Conservation (phyloP, 2,329 filamentous ascomycete species). For the Claviceps pusilla region DNA sequence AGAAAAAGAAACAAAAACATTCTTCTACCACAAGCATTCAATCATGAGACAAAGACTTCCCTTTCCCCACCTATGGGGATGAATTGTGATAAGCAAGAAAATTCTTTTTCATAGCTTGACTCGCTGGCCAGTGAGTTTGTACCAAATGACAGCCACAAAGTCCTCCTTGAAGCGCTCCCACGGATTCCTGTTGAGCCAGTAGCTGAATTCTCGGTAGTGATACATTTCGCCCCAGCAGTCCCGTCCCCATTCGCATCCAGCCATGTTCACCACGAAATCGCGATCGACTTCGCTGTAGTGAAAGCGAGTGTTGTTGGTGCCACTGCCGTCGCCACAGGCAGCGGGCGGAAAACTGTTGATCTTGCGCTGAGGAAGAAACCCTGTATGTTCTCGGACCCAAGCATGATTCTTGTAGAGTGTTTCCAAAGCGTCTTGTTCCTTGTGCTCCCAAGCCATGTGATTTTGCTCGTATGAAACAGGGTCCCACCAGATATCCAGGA, state of each 20-base stretch:
- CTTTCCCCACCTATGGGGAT: no score
- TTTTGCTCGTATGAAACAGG: slow-evolving; percentile 94
- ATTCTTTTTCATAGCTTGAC: slow-evolving; percentile 32
- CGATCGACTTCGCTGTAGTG: slow-evolving; percentile 78
- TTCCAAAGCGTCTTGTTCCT: slow-evolving; percentile 91
- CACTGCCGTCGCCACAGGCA: slow-evolving; percentile 59
- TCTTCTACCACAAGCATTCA: neutral
- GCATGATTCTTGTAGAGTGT: slow-evolving; percentile 83
- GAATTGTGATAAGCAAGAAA: neutral
- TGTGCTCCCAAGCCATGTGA: slow-evolving; percentile 98
- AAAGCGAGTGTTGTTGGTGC: slow-evolving; percentile 54
- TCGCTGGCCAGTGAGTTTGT: slow-evolving; percentile 46
- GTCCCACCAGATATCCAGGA: slow-evolving; percentile 97
- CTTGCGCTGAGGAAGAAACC: slow-evolving; percentile 77
- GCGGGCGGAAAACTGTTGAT: slow-evolving; percentile 91
- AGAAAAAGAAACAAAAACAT: neutral
- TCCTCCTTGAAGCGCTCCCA: slow-evolving; percentile 69
- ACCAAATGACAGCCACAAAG: slow-evolving; percentile 44
- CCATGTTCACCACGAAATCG: slow-evolving; percentile 97
- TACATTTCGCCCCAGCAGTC: slow-evolving; percentile 99
- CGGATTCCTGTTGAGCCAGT: slow-evolving; percentile 66
- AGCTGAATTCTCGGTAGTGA: slow-evolving; percentile 80
- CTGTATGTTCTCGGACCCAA: slow-evolving; percentile 79
- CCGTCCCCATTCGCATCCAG: slow-evolving; percentile 88
- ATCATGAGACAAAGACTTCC: no score